Percentiles rank a stretch among this genome's conserved stretches.
These are phyloP conservation scores for Przewalskia tangutica DNA, from an alignment of 257 asterid genomes.

Conservation along the genomic window DNA sequence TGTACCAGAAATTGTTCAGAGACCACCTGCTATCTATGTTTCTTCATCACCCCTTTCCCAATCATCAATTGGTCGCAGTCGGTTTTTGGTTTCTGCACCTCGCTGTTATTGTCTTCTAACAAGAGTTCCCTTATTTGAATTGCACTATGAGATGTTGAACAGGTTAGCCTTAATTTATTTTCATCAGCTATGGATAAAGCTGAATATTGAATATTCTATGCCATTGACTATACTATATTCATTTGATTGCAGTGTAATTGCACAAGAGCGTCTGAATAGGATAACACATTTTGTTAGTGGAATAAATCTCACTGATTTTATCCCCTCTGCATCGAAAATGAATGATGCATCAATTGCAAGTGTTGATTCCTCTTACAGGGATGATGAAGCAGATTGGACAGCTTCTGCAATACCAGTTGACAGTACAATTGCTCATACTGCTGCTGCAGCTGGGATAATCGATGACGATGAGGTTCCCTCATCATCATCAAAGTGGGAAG, in stretches of 20 bases:
- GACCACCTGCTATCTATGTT: constrained; percentile 53
- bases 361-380: constrained; percentile 29
- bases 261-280: constrained; percentile 82
- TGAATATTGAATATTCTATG: neutral
- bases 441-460: constrained; percentile 77
- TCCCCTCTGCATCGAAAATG: constrained; percentile 29
- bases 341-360: constrained; percentile 27
- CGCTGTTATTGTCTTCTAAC: constrained; percentile 93
- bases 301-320: constrained; percentile 34
- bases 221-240: constrained; percentile 17
- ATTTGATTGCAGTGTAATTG: constrained; percentile 66
- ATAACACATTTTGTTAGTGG: constrained; percentile 64
- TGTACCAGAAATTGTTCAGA: constrained; percentile 80
- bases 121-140: constrained; percentile 83
- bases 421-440: constrained; percentile 44
- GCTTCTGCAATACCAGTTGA: constrained; percentile 64
- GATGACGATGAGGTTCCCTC: constrained; percentile 49
- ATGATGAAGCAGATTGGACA: constrained; percentile 48
- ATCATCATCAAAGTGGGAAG: constrained; percentile 42
- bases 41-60: constrained; percentile 44
- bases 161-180: constrained; percentile 36
- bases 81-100: constrained; percentile 83
- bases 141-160: constrained; percentile 80
- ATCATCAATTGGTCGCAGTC: constrained; percentile 37
- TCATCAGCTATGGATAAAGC: neutral